Conservation (phyloP, 1,139 yeast genomes). For the Pichia sp. region DNA sequence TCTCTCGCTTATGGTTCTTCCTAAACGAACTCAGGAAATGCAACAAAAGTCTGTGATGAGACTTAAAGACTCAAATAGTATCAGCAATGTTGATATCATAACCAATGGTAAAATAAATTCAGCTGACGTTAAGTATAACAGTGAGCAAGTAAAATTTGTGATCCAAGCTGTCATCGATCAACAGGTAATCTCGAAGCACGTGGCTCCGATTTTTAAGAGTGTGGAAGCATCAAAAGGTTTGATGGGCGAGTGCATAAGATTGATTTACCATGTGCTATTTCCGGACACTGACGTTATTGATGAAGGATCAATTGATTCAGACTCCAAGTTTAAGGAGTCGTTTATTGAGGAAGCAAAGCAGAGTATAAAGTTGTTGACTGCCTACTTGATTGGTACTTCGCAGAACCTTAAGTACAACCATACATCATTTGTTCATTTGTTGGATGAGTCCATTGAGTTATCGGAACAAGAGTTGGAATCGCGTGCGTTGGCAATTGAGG, state of each 20-base stretch:
- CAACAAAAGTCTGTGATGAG: conserved; percentile 28
- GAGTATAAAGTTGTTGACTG: conserved; percentile 12
- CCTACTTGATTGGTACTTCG: conserved; percentile 23
- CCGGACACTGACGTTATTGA: conserved; percentile 26
- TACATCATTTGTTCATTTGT: conserved; percentile 8
- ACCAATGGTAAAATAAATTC: conserved; percentile 25
- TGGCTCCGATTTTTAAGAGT: conserved; percentile 6
- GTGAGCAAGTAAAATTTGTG: conserved; percentile 17
- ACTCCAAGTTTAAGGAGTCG: conserved; percentile 13
- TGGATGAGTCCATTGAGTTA: conserved; percentile 2
- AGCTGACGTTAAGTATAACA: conserved; percentile 24
- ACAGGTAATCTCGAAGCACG: conserved; percentile 3
- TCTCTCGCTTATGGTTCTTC: conserved; percentile 33
- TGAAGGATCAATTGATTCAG: conserved; percentile 22
- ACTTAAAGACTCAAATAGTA: conserved; percentile 32
- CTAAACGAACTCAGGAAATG: conserved; percentile 23
- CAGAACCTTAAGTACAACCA: conserved; percentile 18
- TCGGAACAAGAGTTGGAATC: conserved; percentile 17
- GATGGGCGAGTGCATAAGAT: conserved; percentile 8
- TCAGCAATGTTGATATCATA: conserved; percentile 21
- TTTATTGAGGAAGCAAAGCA: conserved; percentile 19
- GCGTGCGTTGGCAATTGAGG: conserved; percentile 26
- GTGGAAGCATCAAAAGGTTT: conserved; percentile 9
- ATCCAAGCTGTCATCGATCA: conserved; percentile 8
- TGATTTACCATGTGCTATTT: conserved; percentile 20